These are phyloP conservation scores for Ustilago trichophora DNA, from an alignment of 1,284 basidiomycete genomes.

Conservation along the genomic window DNA sequence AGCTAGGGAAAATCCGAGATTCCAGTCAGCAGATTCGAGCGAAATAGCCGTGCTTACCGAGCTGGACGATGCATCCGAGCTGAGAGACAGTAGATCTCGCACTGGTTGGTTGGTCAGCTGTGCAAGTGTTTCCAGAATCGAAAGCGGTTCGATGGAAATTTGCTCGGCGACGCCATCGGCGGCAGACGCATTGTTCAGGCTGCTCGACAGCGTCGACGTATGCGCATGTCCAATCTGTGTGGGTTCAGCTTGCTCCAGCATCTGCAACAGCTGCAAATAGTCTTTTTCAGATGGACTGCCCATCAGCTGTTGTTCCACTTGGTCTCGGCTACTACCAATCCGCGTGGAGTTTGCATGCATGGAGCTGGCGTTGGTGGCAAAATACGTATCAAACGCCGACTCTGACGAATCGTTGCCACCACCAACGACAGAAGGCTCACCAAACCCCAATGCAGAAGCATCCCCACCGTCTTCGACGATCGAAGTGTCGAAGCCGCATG, in stretches of 20 bases:
- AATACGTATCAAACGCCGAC: constrained; percentile 7
- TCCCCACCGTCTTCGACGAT: too few species aligned
- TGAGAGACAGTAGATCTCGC: neutral
- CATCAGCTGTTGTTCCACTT: too few species aligned
- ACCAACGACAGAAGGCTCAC: neutral
- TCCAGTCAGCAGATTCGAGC: constrained; percentile 14
- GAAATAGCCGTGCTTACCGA: constrained; percentile 17
- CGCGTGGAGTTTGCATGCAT: too few species aligned
- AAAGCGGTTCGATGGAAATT: constrained; percentile 6
- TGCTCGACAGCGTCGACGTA: too few species aligned
- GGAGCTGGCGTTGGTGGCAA: neutral
- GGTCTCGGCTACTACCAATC: too few species aligned
- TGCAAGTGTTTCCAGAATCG: constrained; percentile 9
- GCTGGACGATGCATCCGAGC: constrained; percentile 10
- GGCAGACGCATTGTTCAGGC: too few species aligned
- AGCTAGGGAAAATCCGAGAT: neutral
- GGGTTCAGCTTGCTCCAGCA: neutral
- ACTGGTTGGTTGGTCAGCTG: constrained; percentile 8
- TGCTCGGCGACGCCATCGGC: too few species aligned
- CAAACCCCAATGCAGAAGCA: neutral
- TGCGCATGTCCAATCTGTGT: neutral
- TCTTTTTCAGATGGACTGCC: neutral
- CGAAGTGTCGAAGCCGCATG: constrained; percentile 4
- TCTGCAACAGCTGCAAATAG: constrained; percentile 7
- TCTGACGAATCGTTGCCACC: neutral